A percentile compares a stretch with the other conserved stretches of the same genome.
Conservation (phyloP, 2,329 filamentous ascomycete species). For the Diaporthe citrichinensis region DNA sequence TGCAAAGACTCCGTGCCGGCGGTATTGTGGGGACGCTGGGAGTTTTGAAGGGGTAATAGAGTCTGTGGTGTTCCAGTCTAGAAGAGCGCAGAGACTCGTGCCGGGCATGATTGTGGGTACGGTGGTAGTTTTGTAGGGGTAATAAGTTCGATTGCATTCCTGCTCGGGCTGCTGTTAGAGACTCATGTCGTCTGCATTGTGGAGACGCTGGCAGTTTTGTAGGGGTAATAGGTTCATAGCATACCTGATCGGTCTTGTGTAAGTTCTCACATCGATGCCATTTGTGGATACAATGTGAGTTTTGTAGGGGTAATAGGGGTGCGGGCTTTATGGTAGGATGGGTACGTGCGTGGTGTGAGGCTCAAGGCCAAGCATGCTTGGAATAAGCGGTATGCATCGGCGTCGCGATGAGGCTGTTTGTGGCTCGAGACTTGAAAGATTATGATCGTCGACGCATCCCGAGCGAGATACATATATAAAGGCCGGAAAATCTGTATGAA, state of each 20-base stretch:
- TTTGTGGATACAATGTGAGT: not conserved
- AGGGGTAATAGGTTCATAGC: conserved; percentile 13
- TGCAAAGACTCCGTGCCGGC: not conserved
- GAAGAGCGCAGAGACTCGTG: not conserved
- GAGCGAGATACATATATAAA: not conserved
- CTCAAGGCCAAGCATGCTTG: not conserved
- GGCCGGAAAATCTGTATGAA: too few species aligned
- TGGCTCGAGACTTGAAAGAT: not conserved
- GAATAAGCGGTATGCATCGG: conserved; percentile 13
- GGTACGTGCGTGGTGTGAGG: conserved; percentile 18
- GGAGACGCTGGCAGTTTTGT: not conserved
- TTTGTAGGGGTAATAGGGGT: conserved; percentile 21
- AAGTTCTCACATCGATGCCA: not conserved
- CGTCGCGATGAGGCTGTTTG: not conserved
- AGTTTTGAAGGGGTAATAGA: conserved; percentile 26
- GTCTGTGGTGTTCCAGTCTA: not conserved
- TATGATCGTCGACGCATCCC: not conserved
- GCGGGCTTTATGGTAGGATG: not conserved
- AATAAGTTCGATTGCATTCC: conserved; percentile 1
- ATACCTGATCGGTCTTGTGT: not conserved
- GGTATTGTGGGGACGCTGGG: not conserved
- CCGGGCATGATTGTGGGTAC: not conserved
- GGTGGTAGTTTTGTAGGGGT: conserved; percentile 12
- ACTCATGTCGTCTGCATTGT: conserved; percentile 2
- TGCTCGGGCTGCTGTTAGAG: not conserved